These are phyloP conservation scores for Fusarium udum DNA, from an alignment of 2,329 filamentous ascomycete genomes.

Conservation along the genomic window DNA sequence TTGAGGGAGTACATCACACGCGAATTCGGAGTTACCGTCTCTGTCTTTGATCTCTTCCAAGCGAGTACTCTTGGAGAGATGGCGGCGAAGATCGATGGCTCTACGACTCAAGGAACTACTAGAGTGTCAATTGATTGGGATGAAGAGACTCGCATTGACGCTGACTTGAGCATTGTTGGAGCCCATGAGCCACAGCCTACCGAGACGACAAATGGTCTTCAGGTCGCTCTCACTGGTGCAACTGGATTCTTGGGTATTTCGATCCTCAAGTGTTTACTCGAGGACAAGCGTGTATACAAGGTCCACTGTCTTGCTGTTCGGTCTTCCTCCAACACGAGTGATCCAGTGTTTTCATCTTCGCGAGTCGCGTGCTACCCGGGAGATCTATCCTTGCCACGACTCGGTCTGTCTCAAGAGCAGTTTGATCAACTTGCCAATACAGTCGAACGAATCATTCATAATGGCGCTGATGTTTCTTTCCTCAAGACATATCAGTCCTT, in stretches of 20 bases:
- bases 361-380: background rate
- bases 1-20: background rate
- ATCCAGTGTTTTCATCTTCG: background rate
- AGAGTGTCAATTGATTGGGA: background rate
- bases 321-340: background rate
- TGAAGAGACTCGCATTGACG: background rate
- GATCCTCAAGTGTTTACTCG: background rate
- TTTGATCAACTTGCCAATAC: background rate
- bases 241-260: background rate
- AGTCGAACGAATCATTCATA: slow-evolving; percentile 58
- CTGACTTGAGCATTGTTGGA: too few species aligned
- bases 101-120: rapidly evolving
- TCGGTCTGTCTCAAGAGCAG: background rate
- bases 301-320: background rate
- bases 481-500: slow-evolving; percentile 46
- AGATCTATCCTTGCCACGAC: background rate
- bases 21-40: background rate
- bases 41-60: slow-evolving; percentile 1
- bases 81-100: background rate
- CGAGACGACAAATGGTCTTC: background rate
- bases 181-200: rapidly evolving
- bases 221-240: background rate
- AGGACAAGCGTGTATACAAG: background rate
- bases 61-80: background rate
- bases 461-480: slow-evolving; percentile 50